These are phyloP conservation scores for Cladobotryum protrusum DNA, from an alignment of 2,329 filamentous ascomycete genomes.

Conservation along the genomic window DNA sequence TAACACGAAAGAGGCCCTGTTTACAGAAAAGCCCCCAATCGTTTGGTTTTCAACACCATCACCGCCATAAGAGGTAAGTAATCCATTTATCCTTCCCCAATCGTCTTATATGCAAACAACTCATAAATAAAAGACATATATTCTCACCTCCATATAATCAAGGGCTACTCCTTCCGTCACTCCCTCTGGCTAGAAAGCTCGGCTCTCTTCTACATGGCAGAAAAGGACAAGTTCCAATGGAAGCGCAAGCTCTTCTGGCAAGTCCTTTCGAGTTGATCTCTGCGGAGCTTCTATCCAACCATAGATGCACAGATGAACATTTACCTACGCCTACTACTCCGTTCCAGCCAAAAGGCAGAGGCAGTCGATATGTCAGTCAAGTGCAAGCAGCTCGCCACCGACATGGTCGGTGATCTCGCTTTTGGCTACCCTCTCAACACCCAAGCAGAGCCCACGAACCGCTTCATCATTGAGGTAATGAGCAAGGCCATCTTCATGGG, in stretches of 20 bases:
- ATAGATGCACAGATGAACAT: neutral
- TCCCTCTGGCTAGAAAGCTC: neutral
- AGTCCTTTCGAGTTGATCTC: neutral
- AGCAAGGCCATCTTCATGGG: neutral
- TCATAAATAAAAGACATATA: neutral
- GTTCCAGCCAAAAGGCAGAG: neutral
- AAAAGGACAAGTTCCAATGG: neutral
- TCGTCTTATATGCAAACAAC: neutral
- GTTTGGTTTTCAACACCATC: slow-evolving; percentile 1
- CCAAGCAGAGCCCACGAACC: neutral
- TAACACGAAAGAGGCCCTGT: neutral
- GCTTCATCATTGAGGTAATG: neutral
- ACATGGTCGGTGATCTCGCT: neutral
- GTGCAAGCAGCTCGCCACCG: neutral
- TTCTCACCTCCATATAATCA: neutral
- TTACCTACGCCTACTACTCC: neutral
- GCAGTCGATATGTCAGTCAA: neutral
- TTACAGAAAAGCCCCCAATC: neutral
- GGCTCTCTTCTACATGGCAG: neutral
- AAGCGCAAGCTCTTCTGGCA: slow-evolving; percentile 1
- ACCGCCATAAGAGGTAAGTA: neutral
- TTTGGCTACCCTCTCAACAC: slow-evolving; percentile 1
- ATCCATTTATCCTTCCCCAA: neutral
- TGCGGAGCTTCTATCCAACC: slow-evolving; percentile 1
- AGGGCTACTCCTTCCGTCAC: neutral